Evolutionary conservation across 2,329 filamentous ascomycete species (phyloP), one percentile per base, ranked within the genome.

Genomic region (Plenodomus tracheiphilus): DNA sequence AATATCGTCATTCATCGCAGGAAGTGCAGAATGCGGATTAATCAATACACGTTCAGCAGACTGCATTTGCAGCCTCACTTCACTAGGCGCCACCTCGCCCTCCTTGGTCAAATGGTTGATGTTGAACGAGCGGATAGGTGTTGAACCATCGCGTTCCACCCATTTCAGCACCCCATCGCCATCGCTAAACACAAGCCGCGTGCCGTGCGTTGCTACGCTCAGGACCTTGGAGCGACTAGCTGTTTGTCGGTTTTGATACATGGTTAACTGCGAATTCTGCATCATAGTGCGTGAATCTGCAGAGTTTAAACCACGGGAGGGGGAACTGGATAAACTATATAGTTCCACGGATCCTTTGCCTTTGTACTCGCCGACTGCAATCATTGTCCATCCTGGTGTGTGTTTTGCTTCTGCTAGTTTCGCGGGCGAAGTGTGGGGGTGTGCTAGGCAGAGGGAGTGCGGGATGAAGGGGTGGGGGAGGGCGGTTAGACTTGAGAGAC

Each of bases 321-420:
- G 59, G 46, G 66, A 42, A 13, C 72, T 73, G 19, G 74, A 77
- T 1, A 90, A 74, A 13, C 85, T 85, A 69, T 96, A 96, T n/a
- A 96, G 75, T 66, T 97, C 93, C 2, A 97, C 77, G 0, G 88
- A 92, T 0, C 93, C 93, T 70, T 94, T 92, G 25, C 88, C 90
- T 61, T 94, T 95, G 75, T 97, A 97, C 66, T 93, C 89, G 4
- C 92, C 93, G 34, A 88, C 89, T 2, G 91, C 89, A 43, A 96
- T 82, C 20, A 97, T 73, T 0, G 87, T 91, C 39, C 86, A 79
- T 0, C 85, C 80, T 0, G 73, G 62, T 0, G 70, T 68, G n/a
- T 64, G 72, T 58, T 86, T 86, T n/a, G 79, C 78, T 16, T 76
- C 74, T 54, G 70, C 75, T 11, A 84, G 76, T 54, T 79, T 79